A percentile compares a stretch with the other conserved stretches of the same genome.
phyloP scores from a whole-genome alignment of 2,329 filamentous ascomycete genomes.

The Aspergillus ruber region DNA sequence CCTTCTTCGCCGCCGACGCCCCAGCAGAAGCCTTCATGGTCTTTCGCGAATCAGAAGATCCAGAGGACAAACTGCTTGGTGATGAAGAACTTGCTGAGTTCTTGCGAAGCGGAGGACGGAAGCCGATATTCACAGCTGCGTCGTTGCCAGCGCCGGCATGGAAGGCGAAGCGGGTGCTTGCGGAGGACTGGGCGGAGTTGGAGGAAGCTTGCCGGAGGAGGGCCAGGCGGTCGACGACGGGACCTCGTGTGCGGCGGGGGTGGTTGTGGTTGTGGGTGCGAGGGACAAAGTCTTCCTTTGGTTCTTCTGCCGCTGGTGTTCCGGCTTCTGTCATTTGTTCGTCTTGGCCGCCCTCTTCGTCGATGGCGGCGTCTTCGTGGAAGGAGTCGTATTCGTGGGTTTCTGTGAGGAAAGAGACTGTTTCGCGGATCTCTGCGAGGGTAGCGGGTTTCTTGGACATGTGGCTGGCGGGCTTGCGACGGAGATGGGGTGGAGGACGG shows the following conservation, averaged over 20 bases:
- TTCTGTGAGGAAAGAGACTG: conserved; percentile 76
- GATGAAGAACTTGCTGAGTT: conserved; percentile 25
- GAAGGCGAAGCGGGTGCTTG: conserved; percentile 28
- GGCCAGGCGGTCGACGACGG: conserved; percentile 40
- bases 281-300: conserved; percentile 19
- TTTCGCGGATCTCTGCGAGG: conserved; percentile 74
- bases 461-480: conserved; percentile 52
- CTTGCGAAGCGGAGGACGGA: conserved; percentile 28
- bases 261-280: conserved; percentile 15
- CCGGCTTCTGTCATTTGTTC: conserved; percentile 17
- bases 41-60: conserved; percentile 16
- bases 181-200: conserved; percentile 29
- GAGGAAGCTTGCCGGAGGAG: conserved; percentile 42
- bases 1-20: conserved; percentile 50
- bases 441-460: conserved; percentile 62
- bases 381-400: conserved; percentile 51
- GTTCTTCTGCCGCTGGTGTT: conserved; percentile 12
- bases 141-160: conserved; percentile 15
- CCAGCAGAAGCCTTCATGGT: conserved; percentile 23
- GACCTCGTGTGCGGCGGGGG: conserved; percentile 33
- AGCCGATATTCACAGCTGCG: conserved; percentile 21
- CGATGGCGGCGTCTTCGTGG: conserved; percentile 46
- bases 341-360: conserved; percentile 44
- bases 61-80: conserved; percentile 16
- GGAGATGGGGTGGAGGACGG: conserved; percentile 54